A percentile compares a stretch with the other conserved stretches of the same genome.
Evolutionary conservation across 768 basidiomycete genomes (phyloP).

Genomic region (Pleurotus pulmonarius): DNA sequence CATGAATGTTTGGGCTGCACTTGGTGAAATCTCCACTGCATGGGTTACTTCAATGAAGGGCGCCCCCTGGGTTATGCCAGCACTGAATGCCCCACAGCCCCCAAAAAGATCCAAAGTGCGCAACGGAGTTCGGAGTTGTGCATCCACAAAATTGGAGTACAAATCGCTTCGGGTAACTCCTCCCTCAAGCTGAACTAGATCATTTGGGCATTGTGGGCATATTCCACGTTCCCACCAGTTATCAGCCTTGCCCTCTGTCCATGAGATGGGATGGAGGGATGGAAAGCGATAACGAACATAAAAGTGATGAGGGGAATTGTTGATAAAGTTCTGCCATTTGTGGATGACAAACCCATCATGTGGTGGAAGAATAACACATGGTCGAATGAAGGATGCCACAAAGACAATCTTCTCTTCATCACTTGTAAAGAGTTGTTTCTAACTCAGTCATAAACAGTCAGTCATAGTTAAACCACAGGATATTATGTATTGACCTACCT

Average conservation of each 20-base stretch:
- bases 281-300: conserved; percentile 37
- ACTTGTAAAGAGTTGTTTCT: conserved; percentile 66
- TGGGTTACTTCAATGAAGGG: conserved; percentile 55
- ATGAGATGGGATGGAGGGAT: no score
- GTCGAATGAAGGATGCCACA: conserved; percentile 38
- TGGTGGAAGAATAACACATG: conserved; percentile 44
- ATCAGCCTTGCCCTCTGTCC: no score
- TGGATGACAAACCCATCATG: conserved; percentile 15
- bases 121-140: conserved; percentile 21
- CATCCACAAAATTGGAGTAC: conserved; percentile 30
- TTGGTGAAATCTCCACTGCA: conserved; percentile 72
- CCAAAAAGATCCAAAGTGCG: conserved; percentile 43
- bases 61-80: conserved; percentile 51
- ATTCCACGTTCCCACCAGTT: conserved; percentile 28
- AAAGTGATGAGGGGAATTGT: conserved; percentile 53
- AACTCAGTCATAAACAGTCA: background rate
- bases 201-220: conserved; percentile 40
- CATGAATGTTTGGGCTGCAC: conserved; percentile 66
- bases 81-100: conserved; percentile 60
- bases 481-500: conserved; percentile 34
- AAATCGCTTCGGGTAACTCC: conserved; percentile 22
- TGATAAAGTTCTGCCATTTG: conserved; percentile 31
- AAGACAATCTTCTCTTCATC: conserved; percentile 32
- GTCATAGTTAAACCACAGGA: background rate
- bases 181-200: conserved; percentile 21